Conservation (phyloP, 202 grass and related monocot genomes). For the Bolboschoenoplectus hybrid region DNA sequence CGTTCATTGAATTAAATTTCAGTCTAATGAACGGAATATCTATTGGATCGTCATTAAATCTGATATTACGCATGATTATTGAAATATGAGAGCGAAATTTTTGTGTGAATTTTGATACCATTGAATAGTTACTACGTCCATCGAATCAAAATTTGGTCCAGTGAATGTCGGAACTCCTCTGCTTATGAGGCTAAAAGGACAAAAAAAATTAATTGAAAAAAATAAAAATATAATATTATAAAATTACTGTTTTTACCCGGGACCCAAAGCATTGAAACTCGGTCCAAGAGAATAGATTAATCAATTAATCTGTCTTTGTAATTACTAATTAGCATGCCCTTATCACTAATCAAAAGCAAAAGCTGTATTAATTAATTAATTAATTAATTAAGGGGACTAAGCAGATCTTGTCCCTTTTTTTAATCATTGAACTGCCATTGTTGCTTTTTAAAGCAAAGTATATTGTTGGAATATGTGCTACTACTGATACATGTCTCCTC, state of each 20-base stretch:
- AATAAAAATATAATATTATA: not conserved
- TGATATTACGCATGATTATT: too few relatives aligned
- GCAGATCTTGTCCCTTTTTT: conserved; percentile 13
- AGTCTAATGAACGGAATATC: too few relatives aligned
- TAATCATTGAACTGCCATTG: conserved; percentile 18
- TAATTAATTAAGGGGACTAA: conserved; percentile 7
- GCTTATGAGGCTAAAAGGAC: not conserved
- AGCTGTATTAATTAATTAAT: conserved; percentile 32
- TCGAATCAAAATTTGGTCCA: too few relatives aligned
- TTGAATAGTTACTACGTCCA: too few relatives aligned
- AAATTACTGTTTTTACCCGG: conserved; percentile 5
- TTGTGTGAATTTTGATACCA: too few relatives aligned
- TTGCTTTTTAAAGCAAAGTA: conserved; percentile 33
- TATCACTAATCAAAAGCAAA: conserved; percentile 42
- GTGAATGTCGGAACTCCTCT: too few relatives aligned
- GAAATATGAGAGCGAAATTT: too few relatives aligned
- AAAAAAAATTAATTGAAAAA: not conserved
- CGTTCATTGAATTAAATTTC: too few relatives aligned
- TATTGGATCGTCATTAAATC: too few relatives aligned
- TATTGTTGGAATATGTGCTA: not conserved
- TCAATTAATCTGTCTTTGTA: conserved; percentile 19
- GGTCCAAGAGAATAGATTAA: conserved; percentile 29
- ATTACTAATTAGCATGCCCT: conserved; percentile 39
- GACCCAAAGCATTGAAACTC: conserved; percentile 31
- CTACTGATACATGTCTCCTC: not conserved